A percentile compares a stretch with the other conserved stretches of the same genome.
Conservation (phyloP, 1,284 basidiomycete genomes). For the Ganoderma resinaceum region DNA sequence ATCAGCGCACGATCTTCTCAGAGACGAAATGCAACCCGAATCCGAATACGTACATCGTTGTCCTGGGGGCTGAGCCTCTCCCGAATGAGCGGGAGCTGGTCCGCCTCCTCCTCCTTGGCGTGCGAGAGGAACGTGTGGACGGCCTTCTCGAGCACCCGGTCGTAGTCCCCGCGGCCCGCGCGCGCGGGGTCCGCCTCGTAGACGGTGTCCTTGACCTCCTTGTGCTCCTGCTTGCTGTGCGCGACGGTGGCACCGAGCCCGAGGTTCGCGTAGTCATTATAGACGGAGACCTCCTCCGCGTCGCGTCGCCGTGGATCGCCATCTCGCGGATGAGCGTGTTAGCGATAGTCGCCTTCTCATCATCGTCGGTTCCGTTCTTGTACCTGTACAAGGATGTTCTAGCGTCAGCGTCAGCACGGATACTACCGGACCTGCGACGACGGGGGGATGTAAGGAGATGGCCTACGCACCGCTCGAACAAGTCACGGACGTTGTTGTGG, state of each 20-base stretch:
- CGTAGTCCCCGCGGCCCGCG: slow-evolving; percentile 27
- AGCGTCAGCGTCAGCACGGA: background rate
- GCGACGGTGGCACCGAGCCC: slow-evolving; percentile 31
- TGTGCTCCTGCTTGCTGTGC: slow-evolving; percentile 37
- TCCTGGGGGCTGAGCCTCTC: slow-evolving; percentile 31
- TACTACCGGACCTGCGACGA: background rate
- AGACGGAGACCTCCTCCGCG: slow-evolving; percentile 37
- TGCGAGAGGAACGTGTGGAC: slow-evolving; percentile 36
- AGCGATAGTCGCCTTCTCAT: slow-evolving; percentile 33
- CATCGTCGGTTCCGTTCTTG: slow-evolving; percentile 22
- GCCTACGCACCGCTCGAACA: slow-evolving; percentile 29
- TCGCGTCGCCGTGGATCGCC: slow-evolving; percentile 39
- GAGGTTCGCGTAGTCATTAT: slow-evolving; percentile 32
- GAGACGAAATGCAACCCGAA: background rate
- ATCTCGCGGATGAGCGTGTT: slow-evolving; percentile 40
- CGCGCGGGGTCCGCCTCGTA: slow-evolving; percentile 29
- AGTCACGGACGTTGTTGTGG: slow-evolving; percentile 40
- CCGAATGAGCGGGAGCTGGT: slow-evolving; percentile 31
- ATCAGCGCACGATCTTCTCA: too few relatives aligned
- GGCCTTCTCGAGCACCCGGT: slow-evolving; percentile 32
- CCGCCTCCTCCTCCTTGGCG: slow-evolving; percentile 36
- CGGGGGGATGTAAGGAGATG: background rate
- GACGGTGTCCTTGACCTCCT: slow-evolving; percentile 34
- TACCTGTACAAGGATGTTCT: slow-evolving; percentile 18
- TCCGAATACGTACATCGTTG: slow-evolving; percentile 33